These are phyloP conservation scores for Polyrhizophydium stewartii DNA, from an alignment of 371 early-diverging fungal genomes.

Conservation along the genomic window DNA sequence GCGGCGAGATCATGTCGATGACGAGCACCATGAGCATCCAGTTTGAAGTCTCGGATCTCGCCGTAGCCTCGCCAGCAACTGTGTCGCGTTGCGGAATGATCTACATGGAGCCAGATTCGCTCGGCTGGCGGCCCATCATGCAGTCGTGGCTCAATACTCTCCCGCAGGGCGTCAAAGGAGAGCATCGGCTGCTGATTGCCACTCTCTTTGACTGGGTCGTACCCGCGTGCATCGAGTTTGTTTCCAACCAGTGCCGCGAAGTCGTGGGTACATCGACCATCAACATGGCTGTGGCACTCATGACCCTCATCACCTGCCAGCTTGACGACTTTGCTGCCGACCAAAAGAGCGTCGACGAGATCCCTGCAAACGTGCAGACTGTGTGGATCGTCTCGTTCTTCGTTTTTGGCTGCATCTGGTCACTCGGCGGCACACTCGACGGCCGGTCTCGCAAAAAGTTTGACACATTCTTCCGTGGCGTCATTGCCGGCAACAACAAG, in stretches of 20 bases:
- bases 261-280: slow-evolving; percentile 39
- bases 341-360: slow-evolving; percentile 18
- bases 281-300: slow-evolving; percentile 40
- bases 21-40: slow-evolving; percentile 51
- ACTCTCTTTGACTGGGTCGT: slow-evolving; percentile 49
- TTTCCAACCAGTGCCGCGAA: slow-evolving; percentile 36
- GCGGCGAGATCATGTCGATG: slow-evolving; percentile 61
- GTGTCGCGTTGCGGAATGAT: slow-evolving; percentile 63
- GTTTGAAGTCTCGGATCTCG: slow-evolving; percentile 55
- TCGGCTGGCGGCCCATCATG: slow-evolving; percentile 50
- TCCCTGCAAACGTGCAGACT: slow-evolving; percentile 29
- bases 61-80: slow-evolving; percentile 58
- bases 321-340: slow-evolving; percentile 39
- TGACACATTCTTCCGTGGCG: slow-evolving; percentile 38
- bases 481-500: slow-evolving; percentile 34
- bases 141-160: slow-evolving; percentile 45
- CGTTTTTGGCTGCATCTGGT: slow-evolving; percentile 49
- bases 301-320: slow-evolving; percentile 48
- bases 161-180: slow-evolving; percentile 25
- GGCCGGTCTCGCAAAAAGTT: slow-evolving; percentile 46
- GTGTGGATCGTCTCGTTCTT: slow-evolving; percentile 38
- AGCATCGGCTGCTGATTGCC: slow-evolving; percentile 27
- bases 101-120: slow-evolving; percentile 49
- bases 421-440: slow-evolving; percentile 51
- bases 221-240: slow-evolving; percentile 38